Evolutionary conservation across 2,329 filamentous ascomycete species (phyloP), one percentile per base, ranked within the genome.

Genomic region (Aspergillus tanneri): DNA sequence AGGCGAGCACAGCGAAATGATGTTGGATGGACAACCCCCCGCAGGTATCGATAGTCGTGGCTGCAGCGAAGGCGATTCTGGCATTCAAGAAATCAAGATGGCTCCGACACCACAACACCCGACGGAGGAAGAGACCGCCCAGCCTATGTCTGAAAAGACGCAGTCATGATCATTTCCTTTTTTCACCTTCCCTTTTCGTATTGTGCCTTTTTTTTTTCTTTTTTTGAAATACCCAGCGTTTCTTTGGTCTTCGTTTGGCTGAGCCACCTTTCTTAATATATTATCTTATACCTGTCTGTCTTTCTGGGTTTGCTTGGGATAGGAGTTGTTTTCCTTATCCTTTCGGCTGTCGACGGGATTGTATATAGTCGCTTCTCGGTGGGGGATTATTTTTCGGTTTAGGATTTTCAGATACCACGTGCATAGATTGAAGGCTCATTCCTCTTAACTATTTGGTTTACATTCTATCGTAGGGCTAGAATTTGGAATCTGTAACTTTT

Each of bases 1-100:
- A 51, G 68, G 71, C 12, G 76, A 81, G 55, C 82, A 85, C 69
- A 79, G 76, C 57, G 78, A 83, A 59, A 84, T 71, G 68, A 64
- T 84, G 81, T 70, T 83, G 24, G 79, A 82, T 61, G 78, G 78
- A 59, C 78, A 77, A 58, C 72, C 63, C 3, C 63, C 64, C n/a
- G 46, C 52, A 4, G 58, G 60, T 25, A 48, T 62, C 22, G 59
- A 66, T 42, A 67, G 64, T 38, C 64, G 60, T 10, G 67, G 60
- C 6, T 58, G 54, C 38, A 64, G 62, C 39, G 62, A 66, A 39
- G 56, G 59, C 6, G 57, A 64, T 11, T 60, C 63, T 39, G 59
- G 50, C 18, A 59, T 67, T 14, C 63, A 67, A 22, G 65, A 68
- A 39, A 37, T 65, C 18, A 67, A 66, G 53, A 52, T 66, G 6